These are phyloP conservation scores for Candida glucosophila DNA, from an alignment of 1,139 yeast genomes.

Conservation along the genomic window DNA sequence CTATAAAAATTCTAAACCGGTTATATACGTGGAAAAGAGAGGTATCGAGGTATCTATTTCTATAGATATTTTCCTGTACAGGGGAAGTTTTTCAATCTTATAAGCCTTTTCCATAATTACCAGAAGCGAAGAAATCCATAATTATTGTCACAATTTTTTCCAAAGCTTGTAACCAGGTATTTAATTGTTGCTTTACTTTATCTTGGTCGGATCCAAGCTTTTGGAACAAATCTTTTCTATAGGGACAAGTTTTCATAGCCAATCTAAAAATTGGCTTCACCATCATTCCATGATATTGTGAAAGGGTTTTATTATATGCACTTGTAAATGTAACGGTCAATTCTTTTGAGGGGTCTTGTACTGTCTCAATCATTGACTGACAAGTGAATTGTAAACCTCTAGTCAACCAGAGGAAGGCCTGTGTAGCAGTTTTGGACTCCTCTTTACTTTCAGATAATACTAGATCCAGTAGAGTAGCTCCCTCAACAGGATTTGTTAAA, in stretches of 20 bases:
- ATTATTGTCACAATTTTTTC: slow-evolving; percentile 68
- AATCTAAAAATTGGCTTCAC: slow-evolving; percentile 82
- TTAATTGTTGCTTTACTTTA: slow-evolving; percentile 57
- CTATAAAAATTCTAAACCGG: neutral
- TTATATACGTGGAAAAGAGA: neutral
- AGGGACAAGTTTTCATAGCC: slow-evolving; percentile 95
- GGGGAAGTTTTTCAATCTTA: slow-evolving; percentile 16
- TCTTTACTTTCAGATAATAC: slow-evolving; percentile 61
- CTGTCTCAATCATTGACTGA: slow-evolving; percentile 74
- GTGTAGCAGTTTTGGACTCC: slow-evolving; percentile 75
- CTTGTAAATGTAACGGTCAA: slow-evolving; percentile 72
- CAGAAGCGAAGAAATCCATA: slow-evolving; percentile 65
- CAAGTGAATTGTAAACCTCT: slow-evolving; percentile 87
- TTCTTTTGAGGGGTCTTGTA: slow-evolving; percentile 53
- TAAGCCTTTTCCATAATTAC: slow-evolving; percentile 85
- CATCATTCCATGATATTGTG: slow-evolving; percentile 74
- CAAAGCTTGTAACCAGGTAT: slow-evolving; percentile 68
- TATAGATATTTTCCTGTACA: slow-evolving; percentile 1
- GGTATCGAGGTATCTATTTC: slow-evolving; percentile 1
- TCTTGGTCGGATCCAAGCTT: slow-evolving; percentile 70
- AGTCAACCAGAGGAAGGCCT: slow-evolving; percentile 82
- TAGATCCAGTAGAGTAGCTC: slow-evolving; percentile 67
- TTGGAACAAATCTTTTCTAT: slow-evolving; percentile 74
- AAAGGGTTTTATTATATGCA: slow-evolving; percentile 71
- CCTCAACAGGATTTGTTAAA: slow-evolving; percentile 53